Evolutionary conservation across 768 basidiomycete species (phyloP), one percentile per base, ranked within the genome.

Genomic region (Cystofilobasidium ferigula): DNA sequence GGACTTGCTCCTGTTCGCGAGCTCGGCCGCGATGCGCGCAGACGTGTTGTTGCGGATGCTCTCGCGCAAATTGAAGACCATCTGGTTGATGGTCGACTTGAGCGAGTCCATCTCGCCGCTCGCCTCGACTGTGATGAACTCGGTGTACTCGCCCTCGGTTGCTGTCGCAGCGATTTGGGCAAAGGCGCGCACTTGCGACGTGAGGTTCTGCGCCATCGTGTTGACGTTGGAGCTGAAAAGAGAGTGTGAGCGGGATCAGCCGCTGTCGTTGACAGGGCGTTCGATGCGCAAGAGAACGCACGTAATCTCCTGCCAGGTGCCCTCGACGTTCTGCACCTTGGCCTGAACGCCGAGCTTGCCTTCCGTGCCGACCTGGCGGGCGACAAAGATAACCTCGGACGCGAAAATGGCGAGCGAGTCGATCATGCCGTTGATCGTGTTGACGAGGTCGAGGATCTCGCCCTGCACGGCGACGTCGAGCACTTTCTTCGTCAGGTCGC

Each of bases 251-350:
- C 34, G 13, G 14, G 9, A 64, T 47, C 24, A 69, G n/a, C 24
- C n/a, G 28, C 69, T 10, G 71, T 56, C 57, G 38, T 32, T 9
- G 61, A 61, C n/a, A 20, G 26, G 7, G 20, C 10, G 30, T 35
- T 4, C 28, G 30, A 34, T 43, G 20, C n/a, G n/a, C n/a, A n/a
- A n/a, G 56, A 1, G 45, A 24, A 82, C 88, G 64, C 74, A 92
- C 88, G 93, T 97, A 75, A 99, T 98, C 75, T 94, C 92, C 72
- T 93, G 89, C 95, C 95, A 99, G 38, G 91, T 93, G 43, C 95
- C 95, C 74, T 97, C 90, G 8, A 98, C 88, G 64, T 92, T 89
- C 67, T 90, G 91, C 10, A 97, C 89, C 75, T 97, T 90, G 5
- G 95, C 95, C 73, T 95, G 93, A 0, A 94, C 95, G 70, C 95